phyloP scores from a whole-genome alignment of 2,329 filamentous ascomycete genomes.

The Talaromyces rugulosus region DNA sequence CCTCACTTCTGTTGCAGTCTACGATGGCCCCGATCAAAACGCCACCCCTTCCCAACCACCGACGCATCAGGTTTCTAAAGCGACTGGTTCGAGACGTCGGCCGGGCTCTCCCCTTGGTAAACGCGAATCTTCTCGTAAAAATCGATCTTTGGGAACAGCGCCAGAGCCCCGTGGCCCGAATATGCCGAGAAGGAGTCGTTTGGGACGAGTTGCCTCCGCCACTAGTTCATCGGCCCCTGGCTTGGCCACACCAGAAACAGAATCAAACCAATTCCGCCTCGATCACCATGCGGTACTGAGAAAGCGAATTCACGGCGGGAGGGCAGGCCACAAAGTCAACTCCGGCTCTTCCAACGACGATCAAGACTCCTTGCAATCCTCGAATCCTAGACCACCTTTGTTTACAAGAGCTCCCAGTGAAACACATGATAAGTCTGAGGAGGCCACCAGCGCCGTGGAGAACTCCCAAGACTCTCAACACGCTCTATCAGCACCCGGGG shows the following conservation, averaged over 20 bases:
- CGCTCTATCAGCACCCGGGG: conserved; percentile 10
- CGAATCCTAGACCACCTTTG: conserved; percentile 13
- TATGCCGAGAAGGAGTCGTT: conserved; percentile 16
- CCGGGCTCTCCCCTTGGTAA: conserved; percentile 52
- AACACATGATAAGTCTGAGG: conserved; percentile 10
- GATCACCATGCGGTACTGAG: conserved; percentile 24
- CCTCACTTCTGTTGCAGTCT: conserved; percentile 42
- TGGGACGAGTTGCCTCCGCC: conserved; percentile 22
- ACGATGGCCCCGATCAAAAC: conserved; percentile 33
- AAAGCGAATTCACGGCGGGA: conserved; percentile 29
- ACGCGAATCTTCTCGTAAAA: conserved; percentile 44
- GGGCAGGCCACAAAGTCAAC: conserved; percentile 29
- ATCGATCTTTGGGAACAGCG: conserved; percentile 32
- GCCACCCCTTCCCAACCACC: conserved; percentile 23
- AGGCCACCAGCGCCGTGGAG: conserved; percentile 11
- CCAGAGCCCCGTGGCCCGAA: conserved; percentile 41
- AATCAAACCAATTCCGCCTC: conserved; percentile 26
- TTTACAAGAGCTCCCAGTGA: conserved; percentile 15
- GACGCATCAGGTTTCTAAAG: conserved; percentile 22
- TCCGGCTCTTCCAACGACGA: conserved; percentile 21
- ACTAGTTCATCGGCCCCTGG: conserved; percentile 28
- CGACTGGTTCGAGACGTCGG: conserved; percentile 40
- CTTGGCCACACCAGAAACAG: conserved; percentile 39
- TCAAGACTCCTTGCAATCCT: conserved; percentile 13
- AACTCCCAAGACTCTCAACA: conserved; percentile 11